These are phyloP conservation scores for Schrenkiella parvula DNA, from an alignment of 345 rosid genomes.

Conservation along the genomic window DNA sequence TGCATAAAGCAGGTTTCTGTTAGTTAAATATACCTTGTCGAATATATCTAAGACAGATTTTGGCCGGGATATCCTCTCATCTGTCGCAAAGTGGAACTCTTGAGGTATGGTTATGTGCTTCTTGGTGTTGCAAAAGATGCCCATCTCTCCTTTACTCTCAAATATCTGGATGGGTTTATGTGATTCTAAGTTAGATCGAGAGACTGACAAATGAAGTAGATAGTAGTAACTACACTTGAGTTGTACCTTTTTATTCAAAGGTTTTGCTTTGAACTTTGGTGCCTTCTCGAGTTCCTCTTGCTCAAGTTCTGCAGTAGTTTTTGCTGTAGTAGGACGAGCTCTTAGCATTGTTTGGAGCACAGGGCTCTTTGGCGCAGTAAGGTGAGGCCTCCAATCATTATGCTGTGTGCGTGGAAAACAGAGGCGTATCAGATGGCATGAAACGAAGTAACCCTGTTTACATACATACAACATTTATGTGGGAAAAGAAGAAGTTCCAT, in stretches of 20 bases:
- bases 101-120: constrained; percentile 74
- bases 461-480: not conserved
- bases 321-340: constrained; percentile 76
- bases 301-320: constrained; percentile 81
- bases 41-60: constrained; percentile 58
- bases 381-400: constrained; percentile 56
- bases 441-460: not conserved
- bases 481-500: not conserved
- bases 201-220: not conserved
- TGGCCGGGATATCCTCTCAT: constrained; percentile 78
- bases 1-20: not conserved
- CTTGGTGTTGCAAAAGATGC: constrained; percentile 69
- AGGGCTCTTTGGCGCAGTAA: constrained; percentile 80
- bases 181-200: not conserved
- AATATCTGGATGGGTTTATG: constrained; percentile 55
- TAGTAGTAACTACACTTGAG: not conserved
- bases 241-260: constrained; percentile 86
- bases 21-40: constrained; percentile 56
- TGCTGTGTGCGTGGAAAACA: constrained; percentile 32
- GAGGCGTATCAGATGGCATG: constrained; percentile 18
- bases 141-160: constrained; percentile 93
- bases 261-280: constrained; percentile 94
- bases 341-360: constrained; percentile 76
- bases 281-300: constrained; percentile 85
- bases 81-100: constrained; percentile 85